These are phyloP conservation scores for Penicillium frequentans DNA, from an alignment of 2,329 filamentous ascomycete genomes.

Conservation along the genomic window DNA sequence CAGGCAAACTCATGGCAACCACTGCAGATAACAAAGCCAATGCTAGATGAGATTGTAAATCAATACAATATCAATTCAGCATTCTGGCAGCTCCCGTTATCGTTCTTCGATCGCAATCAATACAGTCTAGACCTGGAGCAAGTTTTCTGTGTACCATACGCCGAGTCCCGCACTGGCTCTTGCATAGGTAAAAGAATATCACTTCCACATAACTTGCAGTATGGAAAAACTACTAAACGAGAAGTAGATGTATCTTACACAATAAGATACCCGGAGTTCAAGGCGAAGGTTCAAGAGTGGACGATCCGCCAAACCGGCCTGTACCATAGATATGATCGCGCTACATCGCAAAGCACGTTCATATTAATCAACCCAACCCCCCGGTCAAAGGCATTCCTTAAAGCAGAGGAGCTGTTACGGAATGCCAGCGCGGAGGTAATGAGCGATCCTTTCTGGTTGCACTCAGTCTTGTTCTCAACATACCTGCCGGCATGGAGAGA, in stretches of 20 bases:
- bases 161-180: constrained; percentile 11
- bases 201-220: neutral
- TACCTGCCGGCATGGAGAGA: constrained; percentile 32
- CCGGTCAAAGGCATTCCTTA: constrained; percentile 5
- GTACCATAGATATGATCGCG: constrained; percentile 29
- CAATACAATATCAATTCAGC: constrained; percentile 13
- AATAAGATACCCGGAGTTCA: constrained; percentile 30
- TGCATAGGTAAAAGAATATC: constrained; percentile 17
- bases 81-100: constrained; percentile 24
- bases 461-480: constrained; percentile 28
- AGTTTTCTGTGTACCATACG: constrained; percentile 19
- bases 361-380: constrained; percentile 19
- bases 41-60: constrained; percentile 23
- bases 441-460: constrained; percentile 23
- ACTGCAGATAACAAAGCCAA: constrained; percentile 21
- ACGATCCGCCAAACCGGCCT: constrained; percentile 33
- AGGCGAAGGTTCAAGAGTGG: constrained; percentile 23
- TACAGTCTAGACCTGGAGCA: constrained; percentile 19
- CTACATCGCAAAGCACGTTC: constrained; percentile 25
- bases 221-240: neutral
- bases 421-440: neutral
- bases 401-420: neutral
- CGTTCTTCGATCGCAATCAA: constrained; percentile 25
- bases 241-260: constrained; percentile 27
- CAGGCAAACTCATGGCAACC: constrained; percentile 28